Base-by-base conservation (phyloP, 2,329 filamentous ascomycete species). In the Blastomyces emzantsi region DNA sequence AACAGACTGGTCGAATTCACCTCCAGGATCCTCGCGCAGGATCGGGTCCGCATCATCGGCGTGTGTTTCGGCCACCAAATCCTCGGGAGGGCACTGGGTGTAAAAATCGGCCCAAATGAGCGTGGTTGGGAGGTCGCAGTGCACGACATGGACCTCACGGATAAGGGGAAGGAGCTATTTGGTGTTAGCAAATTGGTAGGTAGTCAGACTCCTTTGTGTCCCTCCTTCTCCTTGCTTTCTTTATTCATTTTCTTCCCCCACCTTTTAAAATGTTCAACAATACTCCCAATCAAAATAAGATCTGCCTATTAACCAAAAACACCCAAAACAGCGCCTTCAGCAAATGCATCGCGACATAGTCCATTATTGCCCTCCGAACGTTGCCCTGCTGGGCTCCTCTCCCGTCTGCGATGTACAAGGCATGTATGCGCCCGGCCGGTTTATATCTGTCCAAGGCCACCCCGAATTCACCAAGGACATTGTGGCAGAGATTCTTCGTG, bases 51-150 rank as follows among this genome's bases (percentile, higher is more conserved):
- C 45, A 76, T 92, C n/a, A 81, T 96, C 19, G 91, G 90, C 13
- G 82, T 94, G 19, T 96, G 91, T 76, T 96, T 93, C 74, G 91
- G 91, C 5, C 91, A 95, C 73, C 90, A 96, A 78, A 92, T 96
- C 70, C 78, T 94, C 54, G 90, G 84, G 0, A 82, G 90, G 61
- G 89, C 90, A 0, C 73, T 92, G 68, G 89, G 86, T 3, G 82
- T 78, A 25, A 82, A 84, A 69, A 88, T 95, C 2, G 86, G 81
- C 45, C 78, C 85, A 62, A 90, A 85, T 72, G 81, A 85, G 30
- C 74, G 78, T 25, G 90, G 90, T 1, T 96, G 91, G 92, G 92
- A 96, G 77, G 78, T 90, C n/a, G 86, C 88, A 60, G 90, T 94
- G 2, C 84, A 84, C 30, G 82, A 86, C 36, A 80, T 93, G 51